A percentile compares a stretch with the other conserved stretches of the same genome.
Evolutionary conservation across 192 early-diverging fungal genomes (phyloP).

Genomic region (Umbelopsis sp.): DNA sequence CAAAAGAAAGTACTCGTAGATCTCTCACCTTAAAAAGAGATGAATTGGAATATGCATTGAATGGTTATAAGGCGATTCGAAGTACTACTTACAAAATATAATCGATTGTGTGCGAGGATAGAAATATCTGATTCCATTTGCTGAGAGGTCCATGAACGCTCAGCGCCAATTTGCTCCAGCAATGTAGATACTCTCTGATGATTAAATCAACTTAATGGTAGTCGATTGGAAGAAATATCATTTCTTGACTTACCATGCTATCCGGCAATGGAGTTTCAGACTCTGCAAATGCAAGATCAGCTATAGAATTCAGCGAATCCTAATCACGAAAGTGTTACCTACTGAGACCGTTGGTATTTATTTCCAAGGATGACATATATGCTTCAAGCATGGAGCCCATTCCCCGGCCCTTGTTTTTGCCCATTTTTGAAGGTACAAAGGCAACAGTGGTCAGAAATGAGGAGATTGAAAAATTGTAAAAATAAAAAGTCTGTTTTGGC

Average conservation of each 20-base stretch:
- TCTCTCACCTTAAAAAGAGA: conserved; percentile 49
- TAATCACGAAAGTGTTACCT: neutral
- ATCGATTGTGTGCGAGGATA: conserved; percentile 44
- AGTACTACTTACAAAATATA: conserved; percentile 36
- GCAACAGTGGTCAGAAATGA: neutral
- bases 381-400: conserved; percentile 12
- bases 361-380: conserved; percentile 14
- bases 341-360: neutral
- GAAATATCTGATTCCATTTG: conserved; percentile 50
- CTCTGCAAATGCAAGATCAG: neutral
- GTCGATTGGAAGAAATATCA: no score
- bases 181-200: conserved; percentile 49
- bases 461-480: conserved; percentile 4
- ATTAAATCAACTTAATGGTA: no score
- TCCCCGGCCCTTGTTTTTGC: conserved; percentile 21
- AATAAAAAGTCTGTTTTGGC: neutral
- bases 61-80: neutral
- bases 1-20: conserved; percentile 45
- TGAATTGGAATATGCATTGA: neutral
- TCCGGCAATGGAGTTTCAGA: conserved; percentile 25
- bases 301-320: neutral
- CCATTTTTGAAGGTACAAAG: conserved; percentile 14
- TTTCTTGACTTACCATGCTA: conserved; percentile 15
- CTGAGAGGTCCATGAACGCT: conserved; percentile 46
- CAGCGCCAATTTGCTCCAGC: conserved; percentile 50